phyloP scores from a whole-genome alignment of 2,329 filamentous ascomycete species.

The Alternaria sp. region DNA sequence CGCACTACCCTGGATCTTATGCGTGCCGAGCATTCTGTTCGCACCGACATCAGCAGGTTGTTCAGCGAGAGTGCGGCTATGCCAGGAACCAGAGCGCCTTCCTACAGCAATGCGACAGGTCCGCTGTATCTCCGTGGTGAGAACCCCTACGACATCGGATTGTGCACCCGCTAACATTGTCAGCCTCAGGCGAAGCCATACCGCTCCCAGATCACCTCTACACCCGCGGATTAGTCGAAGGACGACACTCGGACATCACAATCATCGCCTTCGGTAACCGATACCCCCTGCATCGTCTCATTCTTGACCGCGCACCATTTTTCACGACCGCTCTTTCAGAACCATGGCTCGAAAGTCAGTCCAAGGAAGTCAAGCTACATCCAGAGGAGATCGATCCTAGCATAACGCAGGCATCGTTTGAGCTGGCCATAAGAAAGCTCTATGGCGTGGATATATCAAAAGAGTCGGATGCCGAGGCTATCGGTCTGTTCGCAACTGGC shows the following conservation, averaged over 20 bases:
- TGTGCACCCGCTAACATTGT: slow-evolving; percentile 22
- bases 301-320: slow-evolving; percentile 65
- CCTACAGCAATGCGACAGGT: slow-evolving; percentile 51
- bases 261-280: slow-evolving; percentile 61
- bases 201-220: slow-evolving; percentile 62
- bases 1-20: slow-evolving; percentile 38
- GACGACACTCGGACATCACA: slow-evolving; percentile 63
- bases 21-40: slow-evolving; percentile 50
- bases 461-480: slow-evolving; percentile 62
- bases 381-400: slow-evolving; percentile 63
- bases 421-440: slow-evolving; percentile 62
- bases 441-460: slow-evolving; percentile 60
- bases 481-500: slow-evolving; percentile 63
- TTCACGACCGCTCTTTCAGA: slow-evolving; percentile 63
- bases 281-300: slow-evolving; percentile 63
- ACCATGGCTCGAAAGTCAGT: slow-evolving; percentile 64
- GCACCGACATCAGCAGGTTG: slow-evolving; percentile 55
- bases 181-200: slow-evolving; percentile 49
- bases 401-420: slow-evolving; percentile 63
- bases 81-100: slow-evolving; percentile 52
- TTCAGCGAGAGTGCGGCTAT: slow-evolving; percentile 53
- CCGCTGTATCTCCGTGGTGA: slow-evolving; percentile 46
- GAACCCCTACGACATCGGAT: no score
- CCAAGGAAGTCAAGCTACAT: slow-evolving; percentile 61
- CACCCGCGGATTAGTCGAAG: slow-evolving; percentile 60